Percentiles rank a stretch among this genome's conserved stretches.
phyloP scores from a whole-genome alignment of 164 flowering plant species.

The Macadamia integrifolia region DNA sequence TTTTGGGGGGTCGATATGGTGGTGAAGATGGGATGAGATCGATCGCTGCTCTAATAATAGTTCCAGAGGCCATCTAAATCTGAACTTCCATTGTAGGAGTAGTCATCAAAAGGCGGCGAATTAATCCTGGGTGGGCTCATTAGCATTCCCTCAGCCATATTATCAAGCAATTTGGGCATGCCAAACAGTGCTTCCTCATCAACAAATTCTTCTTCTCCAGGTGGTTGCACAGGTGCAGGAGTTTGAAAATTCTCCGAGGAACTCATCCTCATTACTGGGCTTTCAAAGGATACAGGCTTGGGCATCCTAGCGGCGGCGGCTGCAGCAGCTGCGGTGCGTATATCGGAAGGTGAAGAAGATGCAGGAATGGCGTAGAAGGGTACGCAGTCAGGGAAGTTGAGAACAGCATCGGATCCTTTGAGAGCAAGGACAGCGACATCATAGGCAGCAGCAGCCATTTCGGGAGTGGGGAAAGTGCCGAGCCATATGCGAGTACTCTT shows the following conservation, averaged over 20 bases:
- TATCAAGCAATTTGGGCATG: slow-evolving; percentile 49
- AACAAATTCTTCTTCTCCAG: slow-evolving; percentile 22
- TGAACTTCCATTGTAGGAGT: slow-evolving; percentile 23
- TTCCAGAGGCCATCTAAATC: slow-evolving; percentile 38
- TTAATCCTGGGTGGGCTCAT: slow-evolving; percentile 51
- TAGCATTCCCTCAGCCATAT: slow-evolving; percentile 66
- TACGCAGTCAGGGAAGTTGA: slow-evolving; percentile 54
- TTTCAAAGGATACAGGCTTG: slow-evolving; percentile 1
- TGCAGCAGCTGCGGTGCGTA: slow-evolving; percentile 51
- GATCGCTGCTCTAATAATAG: slow-evolving; percentile 15
- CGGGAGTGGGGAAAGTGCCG: slow-evolving; percentile 71
- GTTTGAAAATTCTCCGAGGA: no score
- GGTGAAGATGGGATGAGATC: neutral
- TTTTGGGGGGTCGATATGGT: neutral
- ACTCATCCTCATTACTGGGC: slow-evolving; percentile 1
- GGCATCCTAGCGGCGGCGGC: slow-evolving; percentile 38
- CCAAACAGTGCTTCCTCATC: slow-evolving; percentile 48
- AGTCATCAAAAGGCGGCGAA: slow-evolving; percentile 22
- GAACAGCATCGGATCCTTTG: slow-evolving; percentile 42
- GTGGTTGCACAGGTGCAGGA: neutral
- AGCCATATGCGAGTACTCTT: slow-evolving; percentile 81
- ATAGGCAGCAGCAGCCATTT: slow-evolving; percentile 90
- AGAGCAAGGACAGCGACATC: slow-evolving; percentile 78
- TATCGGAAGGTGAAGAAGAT: slow-evolving; percentile 43
- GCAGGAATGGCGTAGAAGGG: slow-evolving; percentile 36